phyloP scores from a whole-genome alignment of 768 basidiomycete genomes.

The Pleurotus platypus region DNA sequence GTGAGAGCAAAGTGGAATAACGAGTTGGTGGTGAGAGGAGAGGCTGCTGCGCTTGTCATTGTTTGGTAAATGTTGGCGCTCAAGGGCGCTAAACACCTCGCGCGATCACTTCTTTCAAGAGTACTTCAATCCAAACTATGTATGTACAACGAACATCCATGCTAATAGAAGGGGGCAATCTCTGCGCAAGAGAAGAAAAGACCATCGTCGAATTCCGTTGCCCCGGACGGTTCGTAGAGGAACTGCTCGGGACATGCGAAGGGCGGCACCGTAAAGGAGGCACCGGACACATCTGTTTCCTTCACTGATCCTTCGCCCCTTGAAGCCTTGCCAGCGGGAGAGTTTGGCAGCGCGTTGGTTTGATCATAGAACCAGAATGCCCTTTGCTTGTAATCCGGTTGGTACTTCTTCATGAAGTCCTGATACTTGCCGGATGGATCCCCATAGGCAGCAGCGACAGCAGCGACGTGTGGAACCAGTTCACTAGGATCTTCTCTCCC shows the following conservation, averaged over 20 bases:
- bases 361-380: constrained; percentile 50
- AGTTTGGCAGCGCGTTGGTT: constrained; percentile 31
- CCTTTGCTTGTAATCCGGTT: constrained; percentile 27
- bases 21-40: constrained; percentile 9
- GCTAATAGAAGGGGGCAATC: constrained; percentile 15
- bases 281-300: constrained; percentile 7
- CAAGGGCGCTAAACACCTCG: too few relatives aligned
- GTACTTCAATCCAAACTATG: too few relatives aligned
- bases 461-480: constrained; percentile 45
- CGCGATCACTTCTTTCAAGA: too few relatives aligned
- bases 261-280: too few relatives aligned
- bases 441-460: constrained; percentile 50
- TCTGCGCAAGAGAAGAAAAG: constrained; percentile 42
- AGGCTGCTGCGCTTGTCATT: constrained; percentile 8
- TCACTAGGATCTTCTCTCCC: constrained; percentile 36
- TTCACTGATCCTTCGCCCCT: constrained; percentile 14
- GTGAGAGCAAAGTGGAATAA: constrained; percentile 10
- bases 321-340: constrained; percentile 27
- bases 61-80: neutral
- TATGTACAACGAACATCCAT: constrained; percentile 26
- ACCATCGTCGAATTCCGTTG: constrained; percentile 17
- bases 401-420: constrained; percentile 33
- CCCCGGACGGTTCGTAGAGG: neutral
- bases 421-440: constrained; percentile 49
- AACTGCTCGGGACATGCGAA: too few relatives aligned